A percentile compares a stretch with the other conserved stretches of the same genome.
Evolutionary conservation across 176 grass and related monocot species (phyloP).

Genomic region (Phyllostachys edulis): DNA sequence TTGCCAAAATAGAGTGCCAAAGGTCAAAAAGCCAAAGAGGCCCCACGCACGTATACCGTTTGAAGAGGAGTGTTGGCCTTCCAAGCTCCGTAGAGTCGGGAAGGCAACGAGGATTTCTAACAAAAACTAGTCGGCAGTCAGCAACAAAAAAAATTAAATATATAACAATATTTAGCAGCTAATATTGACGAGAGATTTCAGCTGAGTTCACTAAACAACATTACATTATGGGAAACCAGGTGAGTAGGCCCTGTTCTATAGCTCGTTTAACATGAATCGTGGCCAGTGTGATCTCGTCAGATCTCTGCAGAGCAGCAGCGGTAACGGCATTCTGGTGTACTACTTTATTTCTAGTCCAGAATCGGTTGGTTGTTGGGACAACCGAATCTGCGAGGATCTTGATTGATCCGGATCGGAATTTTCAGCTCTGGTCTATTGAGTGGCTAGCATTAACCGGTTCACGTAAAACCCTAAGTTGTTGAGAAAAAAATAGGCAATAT

Average conservation of each 20-base stretch:
- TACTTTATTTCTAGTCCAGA: not conserved
- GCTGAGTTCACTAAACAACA: not conserved
- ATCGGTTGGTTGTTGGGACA: not conserved
- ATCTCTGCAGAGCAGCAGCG: slow-evolving; percentile 6
- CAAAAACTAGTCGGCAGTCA: not conserved
- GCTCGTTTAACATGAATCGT: slow-evolving; percentile 8
- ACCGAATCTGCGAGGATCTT: slow-evolving; percentile 32
- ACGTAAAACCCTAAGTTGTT: no score
- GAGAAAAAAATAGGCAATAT: no score
- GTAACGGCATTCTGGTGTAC: not conserved
- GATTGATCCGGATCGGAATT: slow-evolving; percentile 1
- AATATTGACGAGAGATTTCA: not conserved
- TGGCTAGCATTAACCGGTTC: no score
- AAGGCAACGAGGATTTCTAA: not conserved
- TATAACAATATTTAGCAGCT: not conserved
- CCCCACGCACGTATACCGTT: not conserved
- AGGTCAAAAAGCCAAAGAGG: not conserved
- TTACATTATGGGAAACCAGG: slow-evolving; percentile 1
- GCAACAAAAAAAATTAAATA: not conserved
- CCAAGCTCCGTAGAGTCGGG: slow-evolving; percentile 23
- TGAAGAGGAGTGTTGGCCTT: not conserved
- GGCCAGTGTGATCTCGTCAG: not conserved
- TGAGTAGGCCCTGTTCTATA: not conserved
- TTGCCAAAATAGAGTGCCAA: slow-evolving; percentile 7
- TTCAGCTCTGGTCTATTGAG: not conserved